Base-by-base conservation (phyloP, 305 asterid genomes). In the Fraxinus albicans region DNA sequence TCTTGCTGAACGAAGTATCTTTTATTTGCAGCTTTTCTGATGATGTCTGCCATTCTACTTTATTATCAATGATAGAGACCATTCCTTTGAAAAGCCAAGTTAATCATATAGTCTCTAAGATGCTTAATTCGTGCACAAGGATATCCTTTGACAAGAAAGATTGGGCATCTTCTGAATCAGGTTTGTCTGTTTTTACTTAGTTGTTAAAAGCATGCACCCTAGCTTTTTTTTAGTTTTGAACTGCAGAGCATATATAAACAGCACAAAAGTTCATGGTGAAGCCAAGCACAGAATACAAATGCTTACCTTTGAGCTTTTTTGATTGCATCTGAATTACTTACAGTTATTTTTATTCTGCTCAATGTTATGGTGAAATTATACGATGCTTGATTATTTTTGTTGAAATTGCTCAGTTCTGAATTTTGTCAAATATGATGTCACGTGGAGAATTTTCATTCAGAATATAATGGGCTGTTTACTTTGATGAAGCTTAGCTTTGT, bases 1-100 rank as follows among this genome's bases (percentile, higher is more conserved):
- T 50, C 53, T 36, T 8, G 77, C 74, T 53, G 85, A 81, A 60
- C 79, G 72, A 75, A 91, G 27, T 83, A 35, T 88, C 65, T 82
- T 77, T 33, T 81, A 73, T 83, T 84, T 90, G 85, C 91, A 96
- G 99, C 88, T 87, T 84, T 76, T 90, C 90, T 19, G 96, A 96
- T 83, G 92, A 92, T 77, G 78, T 17, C 70, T 91, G 89, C 90
- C 85, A 55, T 85, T 87, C 36, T 44, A 83, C 90, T 75, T 83
- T 94, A 67, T 79, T 92, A 84, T 89, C 90, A 50, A 84, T 86
- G 34, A 88, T 92, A 44, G 93, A 92, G 85, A 86, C 88, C 73
- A 86, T 92, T 80, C 97, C 98, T 40, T 77, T 95, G 87, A 89
- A 93, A 84, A 83, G 31, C 76, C 82, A 82, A 82, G 88, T 95